Evolutionary conservation across 2,329 filamentous ascomycete species (phyloP).

Genomic region (Paracoccidioides brasiliensis): DNA sequence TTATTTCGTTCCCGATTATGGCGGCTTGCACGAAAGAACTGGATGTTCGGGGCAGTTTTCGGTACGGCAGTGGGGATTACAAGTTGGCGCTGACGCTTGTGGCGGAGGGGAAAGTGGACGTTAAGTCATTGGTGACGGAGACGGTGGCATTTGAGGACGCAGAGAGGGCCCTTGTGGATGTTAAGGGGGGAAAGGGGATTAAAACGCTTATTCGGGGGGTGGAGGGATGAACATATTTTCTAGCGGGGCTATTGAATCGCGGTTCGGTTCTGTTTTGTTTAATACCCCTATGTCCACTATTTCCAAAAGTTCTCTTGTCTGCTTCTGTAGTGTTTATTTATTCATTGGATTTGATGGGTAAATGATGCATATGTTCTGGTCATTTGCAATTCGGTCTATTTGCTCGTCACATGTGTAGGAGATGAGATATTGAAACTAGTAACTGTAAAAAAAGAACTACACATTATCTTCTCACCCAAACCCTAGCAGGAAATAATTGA

Average conservation of each 20-base stretch:
- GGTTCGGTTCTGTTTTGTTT: too few species aligned
- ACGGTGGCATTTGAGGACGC: conserved; percentile 70
- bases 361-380: background rate
- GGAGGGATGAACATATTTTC: conserved; percentile 8
- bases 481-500: background rate
- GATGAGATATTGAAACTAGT: background rate
- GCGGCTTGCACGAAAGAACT: conserved; percentile 81
- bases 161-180: conserved; percentile 74
- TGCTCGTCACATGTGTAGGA: background rate
- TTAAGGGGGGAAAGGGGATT: conserved; percentile 61
- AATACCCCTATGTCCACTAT: background rate
- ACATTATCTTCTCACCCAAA: too few species aligned
- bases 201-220: conserved; percentile 35
- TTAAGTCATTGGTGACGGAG: conserved; percentile 67
- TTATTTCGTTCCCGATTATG: conserved; percentile 88
- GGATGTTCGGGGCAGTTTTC: conserved; percentile 74
- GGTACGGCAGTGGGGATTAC: conserved; percentile 82
- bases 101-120: conserved; percentile 52
- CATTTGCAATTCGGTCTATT: background rate
- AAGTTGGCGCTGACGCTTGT: conserved; percentile 69
- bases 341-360: background rate
- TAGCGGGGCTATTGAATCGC: background rate
- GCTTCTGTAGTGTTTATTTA: background rate
- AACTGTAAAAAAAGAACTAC: background rate
- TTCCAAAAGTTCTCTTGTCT: too few species aligned